A percentile compares a stretch with the other conserved stretches of the same genome.
Conservation (phyloP, 306 rosid species). For the Vicia villosa region DNA sequence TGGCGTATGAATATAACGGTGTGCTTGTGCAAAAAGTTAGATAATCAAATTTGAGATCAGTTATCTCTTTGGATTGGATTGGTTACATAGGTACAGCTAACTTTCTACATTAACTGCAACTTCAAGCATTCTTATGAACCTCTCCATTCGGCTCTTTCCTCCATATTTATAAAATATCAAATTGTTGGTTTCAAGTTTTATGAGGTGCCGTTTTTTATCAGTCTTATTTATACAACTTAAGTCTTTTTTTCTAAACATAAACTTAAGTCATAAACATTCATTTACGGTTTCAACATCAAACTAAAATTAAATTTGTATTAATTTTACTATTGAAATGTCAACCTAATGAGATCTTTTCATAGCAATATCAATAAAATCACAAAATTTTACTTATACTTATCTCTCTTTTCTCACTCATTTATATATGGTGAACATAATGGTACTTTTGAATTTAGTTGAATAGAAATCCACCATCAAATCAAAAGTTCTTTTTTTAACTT, state of each 20-base stretch:
- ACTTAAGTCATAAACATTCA: neutral
- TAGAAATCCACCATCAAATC: too few species aligned
- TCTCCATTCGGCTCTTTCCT: constrained; percentile 7
- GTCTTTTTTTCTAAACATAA: neutral
- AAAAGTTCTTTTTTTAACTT: too few species aligned
- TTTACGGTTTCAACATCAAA: neutral
- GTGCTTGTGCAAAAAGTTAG: constrained; percentile 34
- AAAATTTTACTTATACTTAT: too few species aligned
- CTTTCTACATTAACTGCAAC: constrained; percentile 23
- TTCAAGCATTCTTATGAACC: constrained; percentile 20
- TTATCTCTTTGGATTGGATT: constrained; percentile 12
- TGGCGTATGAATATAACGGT: constrained; percentile 23
- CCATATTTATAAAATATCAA: constrained; percentile 10
- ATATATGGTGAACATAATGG: too few species aligned
- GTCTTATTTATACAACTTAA: constrained; percentile 5
- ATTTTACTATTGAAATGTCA: neutral
- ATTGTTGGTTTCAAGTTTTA: neutral
- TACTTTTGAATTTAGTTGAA: too few species aligned
- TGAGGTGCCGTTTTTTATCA: neutral
- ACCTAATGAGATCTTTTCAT: neutral
- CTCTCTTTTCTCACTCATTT: too few species aligned
- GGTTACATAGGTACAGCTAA: constrained; percentile 39
- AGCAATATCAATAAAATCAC: too few species aligned
- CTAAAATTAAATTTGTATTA: neutral
- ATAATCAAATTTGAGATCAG: constrained; percentile 28